Evolutionary conservation across 352 stramenopile genomes (phyloP).

Genomic region (Globisporangium emineosum): DNA sequence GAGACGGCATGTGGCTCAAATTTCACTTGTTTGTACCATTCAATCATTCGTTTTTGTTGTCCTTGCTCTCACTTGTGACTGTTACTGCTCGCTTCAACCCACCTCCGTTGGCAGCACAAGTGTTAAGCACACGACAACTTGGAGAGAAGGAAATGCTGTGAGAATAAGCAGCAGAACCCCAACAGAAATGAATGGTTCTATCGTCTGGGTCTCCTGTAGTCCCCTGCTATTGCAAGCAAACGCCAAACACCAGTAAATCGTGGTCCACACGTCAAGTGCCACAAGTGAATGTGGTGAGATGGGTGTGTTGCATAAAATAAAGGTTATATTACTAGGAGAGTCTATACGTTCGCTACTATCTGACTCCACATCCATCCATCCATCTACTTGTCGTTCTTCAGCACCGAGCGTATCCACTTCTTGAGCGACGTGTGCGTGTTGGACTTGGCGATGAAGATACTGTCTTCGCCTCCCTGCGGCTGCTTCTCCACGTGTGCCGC

Average conservation of each 20-base stretch:
- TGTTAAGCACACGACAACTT: too few species aligned
- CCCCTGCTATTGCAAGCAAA: too few species aligned
- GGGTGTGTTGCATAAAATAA: constrained; percentile 6
- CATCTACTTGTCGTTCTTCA: constrained; percentile 36
- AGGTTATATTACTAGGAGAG: constrained; percentile 8
- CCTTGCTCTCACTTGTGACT: neutral
- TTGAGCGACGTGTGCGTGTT: constrained; percentile 72
- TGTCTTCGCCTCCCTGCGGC: constrained; percentile 25
- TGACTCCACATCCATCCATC: neutral
- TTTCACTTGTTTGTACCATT: neutral
- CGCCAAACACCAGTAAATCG: too few species aligned
- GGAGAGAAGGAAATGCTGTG: too few species aligned
- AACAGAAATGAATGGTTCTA: too few species aligned
- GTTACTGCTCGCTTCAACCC: neutral
- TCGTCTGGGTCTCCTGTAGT: too few species aligned
- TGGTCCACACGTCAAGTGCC: neutral
- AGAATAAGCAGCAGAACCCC: too few species aligned
- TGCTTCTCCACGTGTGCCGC: constrained; percentile 28
- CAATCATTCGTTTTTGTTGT: neutral
- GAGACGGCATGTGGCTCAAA: neutral
- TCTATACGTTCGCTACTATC: constrained; percentile 6
- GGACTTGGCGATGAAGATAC: constrained; percentile 61
- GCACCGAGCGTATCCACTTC: constrained; percentile 63
- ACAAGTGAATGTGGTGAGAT: neutral
- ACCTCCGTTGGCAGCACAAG: neutral